Evolutionary conservation across 805 yeast species (phyloP).

Genomic region (Yamadazyma nakazawae): DNA sequence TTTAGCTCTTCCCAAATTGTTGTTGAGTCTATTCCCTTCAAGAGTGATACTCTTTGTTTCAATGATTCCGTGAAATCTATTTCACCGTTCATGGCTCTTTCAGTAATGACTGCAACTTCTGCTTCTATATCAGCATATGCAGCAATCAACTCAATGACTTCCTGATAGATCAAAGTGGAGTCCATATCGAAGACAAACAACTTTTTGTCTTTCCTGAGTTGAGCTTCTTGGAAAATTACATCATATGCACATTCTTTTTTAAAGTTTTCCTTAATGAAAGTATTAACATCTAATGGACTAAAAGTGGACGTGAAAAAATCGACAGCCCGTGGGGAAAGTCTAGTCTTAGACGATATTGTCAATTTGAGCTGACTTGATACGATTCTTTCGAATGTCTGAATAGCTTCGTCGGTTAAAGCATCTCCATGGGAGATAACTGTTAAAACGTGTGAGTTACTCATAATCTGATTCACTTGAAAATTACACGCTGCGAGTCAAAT

Average conservation of each 20-base stretch:
- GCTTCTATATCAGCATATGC: slow-evolving; percentile 88
- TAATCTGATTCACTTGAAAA: neutral
- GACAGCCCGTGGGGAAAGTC: slow-evolving; percentile 21
- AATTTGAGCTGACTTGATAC: neutral
- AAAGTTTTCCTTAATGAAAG: slow-evolving; percentile 6
- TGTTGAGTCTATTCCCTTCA: slow-evolving; percentile 74
- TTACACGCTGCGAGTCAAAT: neutral
- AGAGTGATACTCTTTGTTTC: slow-evolving; percentile 66
- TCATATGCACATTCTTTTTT: slow-evolving; percentile 22
- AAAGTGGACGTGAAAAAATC: slow-evolving; percentile 18
- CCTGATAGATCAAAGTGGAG: slow-evolving; percentile 92
- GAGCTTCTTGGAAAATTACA: slow-evolving; percentile 28
- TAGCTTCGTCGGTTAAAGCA: slow-evolving; percentile 3
- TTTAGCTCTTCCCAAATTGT: slow-evolving; percentile 78
- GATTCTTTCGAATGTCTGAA: slow-evolving; percentile 4
- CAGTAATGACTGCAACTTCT: slow-evolving; percentile 84
- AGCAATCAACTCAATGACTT: slow-evolving; percentile 94
- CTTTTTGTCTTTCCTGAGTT: slow-evolving; percentile 36
- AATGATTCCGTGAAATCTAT: slow-evolving; percentile 85
- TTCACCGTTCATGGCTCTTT: slow-evolving; percentile 95
- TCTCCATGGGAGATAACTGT: slow-evolving; percentile 19
- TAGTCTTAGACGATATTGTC: neutral
- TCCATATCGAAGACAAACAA: slow-evolving; percentile 96
- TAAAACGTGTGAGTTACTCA: slow-evolving; percentile 29
- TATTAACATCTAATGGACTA: neutral